phyloP scores from a whole-genome alignment of 2,329 filamentous ascomycete genomes.

The Fusarium euwallaceae region DNA sequence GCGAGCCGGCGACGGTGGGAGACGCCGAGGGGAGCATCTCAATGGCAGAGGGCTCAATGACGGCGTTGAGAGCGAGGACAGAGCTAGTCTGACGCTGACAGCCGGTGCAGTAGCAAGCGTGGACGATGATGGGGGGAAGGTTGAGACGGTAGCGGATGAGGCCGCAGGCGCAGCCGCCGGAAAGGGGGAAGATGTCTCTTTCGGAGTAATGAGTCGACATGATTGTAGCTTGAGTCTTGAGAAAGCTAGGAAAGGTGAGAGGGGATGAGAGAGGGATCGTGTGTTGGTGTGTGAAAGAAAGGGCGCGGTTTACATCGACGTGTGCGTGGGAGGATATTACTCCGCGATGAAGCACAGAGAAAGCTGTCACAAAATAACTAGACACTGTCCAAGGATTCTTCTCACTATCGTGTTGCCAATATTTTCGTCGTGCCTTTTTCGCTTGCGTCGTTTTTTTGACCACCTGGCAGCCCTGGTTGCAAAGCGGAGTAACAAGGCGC shows the following conservation, averaged over 20 bases:
- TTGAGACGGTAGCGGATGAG: conserved; percentile 76
- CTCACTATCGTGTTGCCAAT: not conserved
- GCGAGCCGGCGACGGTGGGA: conserved; percentile 39
- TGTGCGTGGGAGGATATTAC: not conserved
- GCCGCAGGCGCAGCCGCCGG: conserved; percentile 74
- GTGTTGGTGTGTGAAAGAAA: conserved; percentile 6
- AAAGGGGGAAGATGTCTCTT: conserved; percentile 48
- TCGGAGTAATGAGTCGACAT: conserved; percentile 46
- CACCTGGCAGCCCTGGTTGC: not conserved
- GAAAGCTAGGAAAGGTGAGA: conserved; percentile 2
- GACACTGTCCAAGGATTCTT: not conserved
- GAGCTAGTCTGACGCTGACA: conserved; percentile 62
- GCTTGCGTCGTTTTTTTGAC: not conserved
- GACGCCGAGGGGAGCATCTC: conserved; percentile 46
- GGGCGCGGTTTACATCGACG: conserved; percentile 8
- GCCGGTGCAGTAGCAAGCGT: conserved; percentile 62
- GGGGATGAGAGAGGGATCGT: not conserved
- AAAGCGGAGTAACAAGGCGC: conserved; percentile 37
- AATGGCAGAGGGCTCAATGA: conserved; percentile 57
- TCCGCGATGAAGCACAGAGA: not conserved
- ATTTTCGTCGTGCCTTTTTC: not conserved
- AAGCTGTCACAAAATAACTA: not conserved
- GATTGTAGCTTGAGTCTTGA: conserved; percentile 1
- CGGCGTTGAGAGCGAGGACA: conserved; percentile 56
- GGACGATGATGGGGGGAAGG: conserved; percentile 62